Evolutionary conservation across 2,329 filamentous ascomycete genomes (phyloP), one percentile per base, ranked within the genome.

Genomic region (Mycosphaerelloides madeirae): DNA sequence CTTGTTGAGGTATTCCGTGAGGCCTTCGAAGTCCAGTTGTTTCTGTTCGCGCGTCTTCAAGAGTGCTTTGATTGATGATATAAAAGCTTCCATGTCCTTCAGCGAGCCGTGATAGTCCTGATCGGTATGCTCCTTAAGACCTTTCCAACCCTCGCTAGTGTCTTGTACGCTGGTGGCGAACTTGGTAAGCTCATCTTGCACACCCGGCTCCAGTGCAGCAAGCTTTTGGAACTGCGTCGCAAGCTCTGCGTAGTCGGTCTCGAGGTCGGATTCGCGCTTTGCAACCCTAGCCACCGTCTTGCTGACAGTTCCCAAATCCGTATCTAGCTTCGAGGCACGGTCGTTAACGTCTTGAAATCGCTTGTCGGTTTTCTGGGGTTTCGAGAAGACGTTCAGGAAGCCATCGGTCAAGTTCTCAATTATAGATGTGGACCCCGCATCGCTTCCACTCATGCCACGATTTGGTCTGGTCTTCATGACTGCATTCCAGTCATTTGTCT

Each of bases 351-450:
- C 91, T 54, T 94, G 83, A 66, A 98, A 98, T 25, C 93, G 85
- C 58, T 87, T 85, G 68, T 98, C 93, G 6, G 90, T 86, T 66
- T 94, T 95, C 73, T 97, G 87, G 1, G 95, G 84, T 68, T 97
- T 98, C 37, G 86, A 90, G 62, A 98, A 98, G 31, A 89, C 91
- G 64, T 97, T 97, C 67, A 98, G 85, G 63, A 97, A 94, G 29
- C 86, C 94, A 65, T 98, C 93, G 31, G 93, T 88, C 63, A 97
- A 88, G 59, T 87, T 90, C 64, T 98, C 93, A 58, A 98, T 93
- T 33, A 97, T 87, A 31, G 89, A 84, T 11, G 77, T 76, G 19
- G 75, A 75, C 6, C 69, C 68, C 29, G 61, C 65, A 7, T 67
- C 65, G 12, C 67, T 65, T 11, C 68, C 64, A 39, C 64, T 68